Percentiles rank a stretch among this genome's conserved stretches.
Evolutionary conservation across 345 rosid genomes (phyloP).

Genomic region (Erysimum cheiranthoides): DNA sequence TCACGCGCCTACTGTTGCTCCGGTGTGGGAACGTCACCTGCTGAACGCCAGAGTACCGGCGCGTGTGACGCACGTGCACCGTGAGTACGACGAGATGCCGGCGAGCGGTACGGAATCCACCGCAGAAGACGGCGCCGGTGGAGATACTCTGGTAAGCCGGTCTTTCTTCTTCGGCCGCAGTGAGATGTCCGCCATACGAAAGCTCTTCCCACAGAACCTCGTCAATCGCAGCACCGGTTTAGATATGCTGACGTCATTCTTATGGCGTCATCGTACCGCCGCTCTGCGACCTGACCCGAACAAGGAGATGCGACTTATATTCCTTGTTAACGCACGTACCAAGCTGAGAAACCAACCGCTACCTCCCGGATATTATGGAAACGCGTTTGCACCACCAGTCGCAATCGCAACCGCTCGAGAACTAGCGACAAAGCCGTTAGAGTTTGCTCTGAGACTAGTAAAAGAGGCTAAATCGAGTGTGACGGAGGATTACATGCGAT

Average conservation of each 20-base stretch:
- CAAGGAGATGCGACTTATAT: slow-evolving; percentile 43
- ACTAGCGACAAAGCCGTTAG: slow-evolving; percentile 35
- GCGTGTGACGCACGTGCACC: slow-evolving; percentile 38
- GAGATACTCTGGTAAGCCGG: slow-evolving; percentile 10
- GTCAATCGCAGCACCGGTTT: slow-evolving; percentile 28
- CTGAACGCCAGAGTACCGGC: slow-evolving; percentile 38
- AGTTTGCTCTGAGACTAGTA: slow-evolving; percentile 48
- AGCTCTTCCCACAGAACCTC: slow-evolving; percentile 33
- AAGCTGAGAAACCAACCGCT: slow-evolving; percentile 36
- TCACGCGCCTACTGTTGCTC: slow-evolving; percentile 33
- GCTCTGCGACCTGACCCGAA: slow-evolving; percentile 39
- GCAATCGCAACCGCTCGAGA: slow-evolving; percentile 41
- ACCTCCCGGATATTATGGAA: slow-evolving; percentile 55
- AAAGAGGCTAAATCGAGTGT: slow-evolving; percentile 43
- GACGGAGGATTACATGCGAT: slow-evolving; percentile 62
- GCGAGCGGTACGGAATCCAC: background rate
- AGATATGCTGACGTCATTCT: slow-evolving; percentile 42
- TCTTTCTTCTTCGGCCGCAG: slow-evolving; percentile 45
- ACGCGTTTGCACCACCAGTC: slow-evolving; percentile 45
- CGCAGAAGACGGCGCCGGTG: background rate
- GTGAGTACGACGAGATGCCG: slow-evolving; percentile 28
- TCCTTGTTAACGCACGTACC: slow-evolving; percentile 41
- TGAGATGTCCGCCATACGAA: slow-evolving; percentile 40
- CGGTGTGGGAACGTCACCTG: slow-evolving; percentile 49
- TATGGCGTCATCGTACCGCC: slow-evolving; percentile 49